Evolutionary conservation across 495 filamentous ascomycete genomes (phyloP).

Genomic region (Podospora conica): DNA sequence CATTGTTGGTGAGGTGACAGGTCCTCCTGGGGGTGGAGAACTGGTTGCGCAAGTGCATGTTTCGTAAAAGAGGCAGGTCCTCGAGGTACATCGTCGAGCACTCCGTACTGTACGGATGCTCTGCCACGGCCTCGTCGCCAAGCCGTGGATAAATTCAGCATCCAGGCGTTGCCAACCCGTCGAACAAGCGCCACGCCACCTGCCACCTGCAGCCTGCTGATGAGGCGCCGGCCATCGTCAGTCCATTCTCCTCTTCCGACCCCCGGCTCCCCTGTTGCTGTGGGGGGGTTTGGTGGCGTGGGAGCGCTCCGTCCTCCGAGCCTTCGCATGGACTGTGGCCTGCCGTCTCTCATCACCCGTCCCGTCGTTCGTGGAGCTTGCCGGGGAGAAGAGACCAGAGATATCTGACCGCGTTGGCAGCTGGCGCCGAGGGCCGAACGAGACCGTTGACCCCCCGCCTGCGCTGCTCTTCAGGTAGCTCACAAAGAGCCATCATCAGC

Average conservation of each 20-base stretch:
- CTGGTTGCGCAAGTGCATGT: conserved; percentile 3
- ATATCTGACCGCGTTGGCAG: background rate
- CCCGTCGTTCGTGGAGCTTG: background rate
- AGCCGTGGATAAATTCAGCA: conserved; percentile 30
- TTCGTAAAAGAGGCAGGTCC: conserved; percentile 10
- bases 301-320: conserved; percentile 4
- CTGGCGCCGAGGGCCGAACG: background rate
- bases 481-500: background rate
- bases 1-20: conserved; percentile 4
- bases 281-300: background rate
- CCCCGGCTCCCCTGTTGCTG: background rate
- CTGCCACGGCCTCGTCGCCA: conserved; percentile 19
- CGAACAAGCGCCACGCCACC: conserved; percentile 1
- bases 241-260: conserved; percentile 6
- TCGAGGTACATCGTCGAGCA: conserved; percentile 7
- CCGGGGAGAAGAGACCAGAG: no score
- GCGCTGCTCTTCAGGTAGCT: background rate
- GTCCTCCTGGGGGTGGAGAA: conserved; percentile 7
- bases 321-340: background rate
- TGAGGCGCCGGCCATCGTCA: conserved; percentile 8
- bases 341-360: background rate
- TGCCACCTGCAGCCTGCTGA: conserved; percentile 1
- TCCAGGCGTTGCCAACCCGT: conserved; percentile 9
- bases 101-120: conserved; percentile 13
- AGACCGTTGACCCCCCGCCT: background rate